Base-by-base conservation (phyloP, 176 grass and related monocot species). In the Paspalum vaginatum region DNA sequence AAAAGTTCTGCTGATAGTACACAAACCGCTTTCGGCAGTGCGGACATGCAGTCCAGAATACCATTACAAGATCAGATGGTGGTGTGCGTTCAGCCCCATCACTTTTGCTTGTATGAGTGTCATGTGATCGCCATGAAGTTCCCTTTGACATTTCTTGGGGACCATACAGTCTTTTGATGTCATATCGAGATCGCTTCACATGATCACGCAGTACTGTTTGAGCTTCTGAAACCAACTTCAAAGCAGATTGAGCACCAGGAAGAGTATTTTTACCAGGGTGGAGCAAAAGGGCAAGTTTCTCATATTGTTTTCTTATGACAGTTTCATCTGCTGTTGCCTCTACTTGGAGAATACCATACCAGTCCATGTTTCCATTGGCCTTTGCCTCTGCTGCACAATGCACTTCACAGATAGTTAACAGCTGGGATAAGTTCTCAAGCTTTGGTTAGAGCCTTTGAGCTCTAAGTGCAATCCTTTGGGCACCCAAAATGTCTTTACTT, bases 241-340 rank as follows among this genome's bases (percentile, higher is more conserved):
- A 91, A 20, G 93, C 93, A 48, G 85, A 74, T 70, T 95, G 87
- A 44, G 89, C 89, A 72, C 87, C 85, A 50, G 82, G 48, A 70
- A 92, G 79, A 52, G 75, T 87, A 71, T 86, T 95, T 49, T 95
- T 95, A 76, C 89, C 87, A 77, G 89, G 84, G 66, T 95, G 87
- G 69, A 95, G 85, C 63, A 82, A 78, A 69, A 85, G 21, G 12
- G 87, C 78, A 76, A 95, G 87, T 52, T 92, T 95, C 14, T 79
- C 76, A 71, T 83, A 90, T 64, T 92, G 84, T 43, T 83, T 92
- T 84, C 65, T 90, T 24, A 92, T 92, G 62, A 72, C 18, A 21
- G 54, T 68, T 49, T 91, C 84, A 57, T 95, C 84, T 67, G 82
- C 79, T 65, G 48, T 63, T 27, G 81, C 48, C 17, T 83, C 87